phyloP scores from a whole-genome alignment of 2,329 filamentous ascomycete genomes.

The Pseudocercospora vitis region DNA sequence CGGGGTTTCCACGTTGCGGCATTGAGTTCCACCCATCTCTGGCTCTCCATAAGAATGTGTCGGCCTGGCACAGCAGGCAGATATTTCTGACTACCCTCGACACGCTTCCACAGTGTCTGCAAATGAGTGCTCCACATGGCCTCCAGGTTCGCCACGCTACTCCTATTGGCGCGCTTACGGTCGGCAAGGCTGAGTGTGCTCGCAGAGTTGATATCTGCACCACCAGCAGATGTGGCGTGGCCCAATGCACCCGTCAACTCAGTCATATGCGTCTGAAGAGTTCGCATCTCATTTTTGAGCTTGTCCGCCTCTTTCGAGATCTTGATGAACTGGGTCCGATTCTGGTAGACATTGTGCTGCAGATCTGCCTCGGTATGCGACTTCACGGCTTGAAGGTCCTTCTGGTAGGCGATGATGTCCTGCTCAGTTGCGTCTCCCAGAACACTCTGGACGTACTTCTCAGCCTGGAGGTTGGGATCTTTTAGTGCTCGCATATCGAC shows the following conservation, averaged over 20 bases:
- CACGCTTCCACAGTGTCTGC: constrained; percentile 87
- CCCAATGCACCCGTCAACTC: constrained; percentile 66
- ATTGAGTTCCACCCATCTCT: constrained; percentile 92
- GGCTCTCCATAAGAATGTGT: constrained; percentile 90
- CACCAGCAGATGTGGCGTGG: constrained; percentile 47
- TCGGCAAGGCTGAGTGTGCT: constrained; percentile 39
- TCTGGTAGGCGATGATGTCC: constrained; percentile 80
- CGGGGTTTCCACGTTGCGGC: constrained; percentile 95
- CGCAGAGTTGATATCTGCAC: constrained; percentile 39
- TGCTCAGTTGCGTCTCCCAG: constrained; percentile 83
- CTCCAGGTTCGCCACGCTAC: constrained; percentile 76
- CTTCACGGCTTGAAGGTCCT: constrained; percentile 73
- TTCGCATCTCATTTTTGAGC: constrained; percentile 92
- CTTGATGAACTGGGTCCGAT: constrained; percentile 96
- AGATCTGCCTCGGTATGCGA: constrained; percentile 76
- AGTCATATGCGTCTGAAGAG: constrained; percentile 83
- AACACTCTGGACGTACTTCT: constrained; percentile 64
- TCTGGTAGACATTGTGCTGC: constrained; percentile 94
- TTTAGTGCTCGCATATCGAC: constrained; percentile 76
- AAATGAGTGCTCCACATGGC: constrained; percentile 67
- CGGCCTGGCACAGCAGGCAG: constrained; percentile 86
- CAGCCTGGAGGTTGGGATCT: constrained; percentile 75
- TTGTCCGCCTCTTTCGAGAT: constrained; percentile 99
- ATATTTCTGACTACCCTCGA: constrained; percentile 98
- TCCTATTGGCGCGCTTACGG: constrained; percentile 71